A percentile compares a stretch with the other conserved stretches of the same genome.
Conservation (phyloP, 176 grass and related monocot genomes). For the Areca catechu region DNA sequence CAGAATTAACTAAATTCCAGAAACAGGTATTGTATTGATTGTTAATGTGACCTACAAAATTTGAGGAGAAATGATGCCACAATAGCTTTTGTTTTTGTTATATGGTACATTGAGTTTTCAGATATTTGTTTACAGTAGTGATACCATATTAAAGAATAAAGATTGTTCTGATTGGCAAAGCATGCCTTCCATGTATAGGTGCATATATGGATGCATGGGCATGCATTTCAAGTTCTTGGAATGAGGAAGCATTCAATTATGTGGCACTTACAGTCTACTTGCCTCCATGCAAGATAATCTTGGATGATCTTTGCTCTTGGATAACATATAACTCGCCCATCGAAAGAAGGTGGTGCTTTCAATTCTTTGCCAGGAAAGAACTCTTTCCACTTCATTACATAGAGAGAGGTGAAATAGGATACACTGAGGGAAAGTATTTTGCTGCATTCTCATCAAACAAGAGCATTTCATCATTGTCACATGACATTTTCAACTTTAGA, state of each 20-base stretch:
- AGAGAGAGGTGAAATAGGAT: constrained; percentile 66
- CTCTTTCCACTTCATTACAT: constrained; percentile 66
- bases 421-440: constrained; percentile 59
- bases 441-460: constrained; percentile 31
- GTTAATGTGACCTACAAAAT: constrained; percentile 52
- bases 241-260: no score
- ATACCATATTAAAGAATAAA: no score
- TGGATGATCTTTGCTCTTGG: constrained; percentile 55
- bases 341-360: constrained; percentile 64
- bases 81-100: constrained; percentile 1
- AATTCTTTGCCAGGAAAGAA: constrained; percentile 68
- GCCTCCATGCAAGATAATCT: constrained; percentile 82
- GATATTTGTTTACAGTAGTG: no score
- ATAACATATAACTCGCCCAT: constrained; percentile 72
- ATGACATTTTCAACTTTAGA: no score
- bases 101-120: no score
- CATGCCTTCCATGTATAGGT: no score
- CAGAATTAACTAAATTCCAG: constrained; percentile 85
- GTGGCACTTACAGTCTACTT: constrained; percentile 64
- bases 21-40: constrained; percentile 89
- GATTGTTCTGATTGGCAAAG: no score
- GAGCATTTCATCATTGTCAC: not conserved
- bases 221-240: no score
- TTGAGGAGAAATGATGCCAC: constrained; percentile 1
- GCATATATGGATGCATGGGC: no score